phyloP scores from a whole-genome alignment of 2,329 filamentous ascomycete genomes.

The Nemania diffusa region DNA sequence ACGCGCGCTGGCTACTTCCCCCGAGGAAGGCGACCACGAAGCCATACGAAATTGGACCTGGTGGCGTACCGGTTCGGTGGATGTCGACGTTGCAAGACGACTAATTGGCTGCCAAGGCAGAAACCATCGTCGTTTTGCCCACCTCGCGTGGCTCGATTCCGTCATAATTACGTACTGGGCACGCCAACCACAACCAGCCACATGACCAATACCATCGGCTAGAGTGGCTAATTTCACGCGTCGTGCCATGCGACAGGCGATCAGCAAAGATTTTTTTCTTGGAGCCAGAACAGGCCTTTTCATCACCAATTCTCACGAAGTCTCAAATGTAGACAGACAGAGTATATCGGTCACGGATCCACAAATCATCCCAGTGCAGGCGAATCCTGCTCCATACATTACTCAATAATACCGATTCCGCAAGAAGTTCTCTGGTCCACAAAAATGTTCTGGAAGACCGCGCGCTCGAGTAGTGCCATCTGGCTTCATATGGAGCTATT shows the following conservation, averaged over 20 bases:
- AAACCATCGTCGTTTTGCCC: slow-evolving; percentile 9
- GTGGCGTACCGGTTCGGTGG: slow-evolving; percentile 71
- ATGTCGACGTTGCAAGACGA: slow-evolving; percentile 52
- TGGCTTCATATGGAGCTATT: slow-evolving; percentile 10
- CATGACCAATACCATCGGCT: neutral
- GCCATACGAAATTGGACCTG: slow-evolving; percentile 65
- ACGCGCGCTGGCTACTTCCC: slow-evolving; percentile 74
- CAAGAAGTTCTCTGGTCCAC: slow-evolving; percentile 20
- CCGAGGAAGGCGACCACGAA: slow-evolving; percentile 66
- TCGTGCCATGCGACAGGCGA: neutral
- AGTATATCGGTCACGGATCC: neutral
- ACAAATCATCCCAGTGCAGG: slow-evolving; percentile 4
- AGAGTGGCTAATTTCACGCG: slow-evolving; percentile 3
- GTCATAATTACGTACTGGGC: slow-evolving; percentile 24
- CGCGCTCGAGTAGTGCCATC: neutral
- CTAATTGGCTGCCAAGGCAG: slow-evolving; percentile 17
- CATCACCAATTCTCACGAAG: neutral
- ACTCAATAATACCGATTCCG: slow-evolving; percentile 25
- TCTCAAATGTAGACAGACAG: neutral
- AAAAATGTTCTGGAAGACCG: slow-evolving; percentile 26
- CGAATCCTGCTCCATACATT: slow-evolving; percentile 25
- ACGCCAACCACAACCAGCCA: neutral
- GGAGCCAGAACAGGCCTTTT: neutral
- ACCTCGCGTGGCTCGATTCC: slow-evolving; percentile 6
- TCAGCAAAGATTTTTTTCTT: neutral